phyloP scores from a whole-genome alignment of 805 yeast genomes.

The Schizosaccharomyces pombe region ASM294v3 CU329670.1:2199501-2200000 shows the following conservation, averaged over 20 bases:
- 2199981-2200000: too few relatives aligned
- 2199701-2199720: neutral
- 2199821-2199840: neutral
- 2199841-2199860: neutral
- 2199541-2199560: neutral
- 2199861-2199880: neutral
- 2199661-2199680: neutral
- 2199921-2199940: too few relatives aligned
- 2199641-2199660: neutral
- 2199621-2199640: neutral
- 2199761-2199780: neutral
- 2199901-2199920: too few relatives aligned
- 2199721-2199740: slow-evolving; percentile 1
- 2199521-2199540: neutral
- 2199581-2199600: too few relatives aligned
- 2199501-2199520: neutral
- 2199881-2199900: neutral
- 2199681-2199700: neutral
- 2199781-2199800: neutral
- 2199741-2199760: neutral
- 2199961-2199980: too few relatives aligned
- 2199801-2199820: too few relatives aligned
- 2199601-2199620: too few relatives aligned
- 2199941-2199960: too few relatives aligned
- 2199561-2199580: neutral